A percentile compares a stretch with the other conserved stretches of the same genome.
These are phyloP conservation scores for Andrographis paniculata DNA, from an alignment of 305 asterid genomes.

Conservation along the genomic window DNA sequence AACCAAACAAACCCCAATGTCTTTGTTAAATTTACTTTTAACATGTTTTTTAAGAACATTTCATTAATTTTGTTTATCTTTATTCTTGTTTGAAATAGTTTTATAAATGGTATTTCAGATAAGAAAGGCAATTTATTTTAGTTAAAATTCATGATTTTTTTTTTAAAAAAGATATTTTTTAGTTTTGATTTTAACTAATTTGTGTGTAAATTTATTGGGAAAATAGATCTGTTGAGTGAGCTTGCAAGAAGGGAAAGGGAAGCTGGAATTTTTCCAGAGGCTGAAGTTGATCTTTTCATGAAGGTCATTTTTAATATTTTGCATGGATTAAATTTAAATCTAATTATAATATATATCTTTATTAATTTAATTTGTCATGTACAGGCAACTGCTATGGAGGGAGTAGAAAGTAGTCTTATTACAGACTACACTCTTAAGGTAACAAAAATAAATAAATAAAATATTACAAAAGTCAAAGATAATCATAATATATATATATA, in stretches of 20 bases:
- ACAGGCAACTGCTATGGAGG: slow-evolving; percentile 90
- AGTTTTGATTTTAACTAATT: neutral
- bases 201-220: neutral
- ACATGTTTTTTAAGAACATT: too few relatives aligned
- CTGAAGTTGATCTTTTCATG: slow-evolving; percentile 93
- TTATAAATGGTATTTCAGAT: too few relatives aligned
- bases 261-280: slow-evolving; percentile 83
- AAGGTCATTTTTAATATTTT: slow-evolving; percentile 38
- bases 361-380: neutral
- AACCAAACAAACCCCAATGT: too few relatives aligned
- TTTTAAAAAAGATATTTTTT: neutral
- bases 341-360: neutral
- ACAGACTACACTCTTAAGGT: slow-evolving; percentile 78
- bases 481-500: neutral
- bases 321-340: neutral
- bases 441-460: neutral
- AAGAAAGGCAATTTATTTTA: too few relatives aligned
- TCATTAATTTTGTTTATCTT: too few relatives aligned
- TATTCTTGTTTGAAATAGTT: too few relatives aligned
- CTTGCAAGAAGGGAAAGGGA: slow-evolving; percentile 86
- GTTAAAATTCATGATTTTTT: too few relatives aligned
- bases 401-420: slow-evolving; percentile 62
- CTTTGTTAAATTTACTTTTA: too few relatives aligned
- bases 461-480: too few relatives aligned
- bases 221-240: slow-evolving; percentile 66